Evolutionary conservation across 352 stramenopile species (phyloP).

Genomic region (Phytophthora agathidicida): DNA sequence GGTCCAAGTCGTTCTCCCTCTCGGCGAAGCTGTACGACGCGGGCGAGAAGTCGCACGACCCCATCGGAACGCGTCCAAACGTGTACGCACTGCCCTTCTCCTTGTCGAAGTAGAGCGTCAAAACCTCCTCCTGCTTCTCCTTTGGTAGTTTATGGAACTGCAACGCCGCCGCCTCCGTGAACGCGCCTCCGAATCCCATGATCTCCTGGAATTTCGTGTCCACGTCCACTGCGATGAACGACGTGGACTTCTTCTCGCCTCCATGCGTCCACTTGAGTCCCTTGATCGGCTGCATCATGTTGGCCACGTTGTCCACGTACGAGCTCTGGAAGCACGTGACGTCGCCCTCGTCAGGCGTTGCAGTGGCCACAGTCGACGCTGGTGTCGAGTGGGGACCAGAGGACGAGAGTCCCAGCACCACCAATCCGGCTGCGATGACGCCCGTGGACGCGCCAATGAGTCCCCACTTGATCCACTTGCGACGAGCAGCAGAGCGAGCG

Average conservation of each 20-base stretch:
- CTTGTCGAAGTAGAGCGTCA: slow-evolving; percentile 90
- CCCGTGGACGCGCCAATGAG: slow-evolving; percentile 24
- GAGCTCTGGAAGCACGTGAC: slow-evolving; percentile 73
- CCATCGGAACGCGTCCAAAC: slow-evolving; percentile 92
- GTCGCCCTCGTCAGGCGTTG: slow-evolving; percentile 1
- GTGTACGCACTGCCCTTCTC: slow-evolving; percentile 82
- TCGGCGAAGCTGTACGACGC: slow-evolving; percentile 91
- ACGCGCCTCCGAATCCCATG: slow-evolving; percentile 91
- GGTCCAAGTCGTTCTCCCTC: slow-evolving; percentile 62
- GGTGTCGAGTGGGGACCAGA: slow-evolving; percentile 7
- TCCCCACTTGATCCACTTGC: slow-evolving; percentile 32
- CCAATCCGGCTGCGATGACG: neutral
- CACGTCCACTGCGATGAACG: slow-evolving; percentile 61
- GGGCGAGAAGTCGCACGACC: slow-evolving; percentile 89
- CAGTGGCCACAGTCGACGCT: slow-evolving; percentile 3
- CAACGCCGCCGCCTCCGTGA: slow-evolving; percentile 91
- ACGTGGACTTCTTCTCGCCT: slow-evolving; percentile 10
- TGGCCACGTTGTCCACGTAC: slow-evolving; percentile 56
- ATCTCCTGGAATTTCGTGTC: slow-evolving; percentile 75
- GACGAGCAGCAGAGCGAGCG: slow-evolving; percentile 10
- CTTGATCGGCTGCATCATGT: slow-evolving; percentile 69
- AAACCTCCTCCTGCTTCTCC: slow-evolving; percentile 81
- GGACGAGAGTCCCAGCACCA: slow-evolving; percentile 7
- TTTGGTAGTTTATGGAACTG: slow-evolving; percentile 85
- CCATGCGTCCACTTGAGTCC: slow-evolving; percentile 50